Conservation (phyloP, 2,329 filamentous ascomycete species). For the Alternaria burnsii region DNA sequence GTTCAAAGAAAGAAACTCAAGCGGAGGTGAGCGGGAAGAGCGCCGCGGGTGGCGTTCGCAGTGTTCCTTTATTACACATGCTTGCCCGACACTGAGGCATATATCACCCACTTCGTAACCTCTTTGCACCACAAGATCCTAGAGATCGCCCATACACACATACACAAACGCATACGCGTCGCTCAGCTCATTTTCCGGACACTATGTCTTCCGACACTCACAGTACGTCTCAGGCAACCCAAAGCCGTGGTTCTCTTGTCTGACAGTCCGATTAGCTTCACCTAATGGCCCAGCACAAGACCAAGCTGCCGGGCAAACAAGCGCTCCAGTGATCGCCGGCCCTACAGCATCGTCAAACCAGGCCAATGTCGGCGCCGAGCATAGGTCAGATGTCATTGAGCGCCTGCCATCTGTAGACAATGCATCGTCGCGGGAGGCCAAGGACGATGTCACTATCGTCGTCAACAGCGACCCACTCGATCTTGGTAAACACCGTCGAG, state of each 20-base stretch:
- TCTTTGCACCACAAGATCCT: conserved; percentile 28
- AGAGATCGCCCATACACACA: conserved; percentile 25
- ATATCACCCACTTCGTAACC: conserved; percentile 32
- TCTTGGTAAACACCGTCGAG: conserved; percentile 46
- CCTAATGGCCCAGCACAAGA: conserved; percentile 33
- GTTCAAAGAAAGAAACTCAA: conserved; percentile 21
- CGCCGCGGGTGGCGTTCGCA: conserved; percentile 28
- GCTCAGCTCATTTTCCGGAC: conserved; percentile 28
- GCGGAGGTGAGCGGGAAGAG: conserved; percentile 21
- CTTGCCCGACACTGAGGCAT: conserved; percentile 34
- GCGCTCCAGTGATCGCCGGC: conserved; percentile 33
- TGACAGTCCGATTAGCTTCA: conserved; percentile 40
- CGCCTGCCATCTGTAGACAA: conserved; percentile 30
- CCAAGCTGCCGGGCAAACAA: conserved; percentile 43
- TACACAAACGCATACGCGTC: conserved; percentile 22
- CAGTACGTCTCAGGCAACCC: conserved; percentile 38
- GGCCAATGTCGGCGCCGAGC: conserved; percentile 28
- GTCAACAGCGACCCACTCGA: conserved; percentile 47
- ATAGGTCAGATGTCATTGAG: conserved; percentile 37
- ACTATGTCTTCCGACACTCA: conserved; percentile 45
- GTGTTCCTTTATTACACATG: conserved; percentile 45
- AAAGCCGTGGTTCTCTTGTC: conserved; percentile 22
- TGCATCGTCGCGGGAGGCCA: conserved; percentile 31
- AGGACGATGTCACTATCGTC: conserved; percentile 31
- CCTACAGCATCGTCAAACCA: conserved; percentile 34